Conservation (phyloP, 2,329 filamentous ascomycete species). For the Fusarium sp. region DNA sequence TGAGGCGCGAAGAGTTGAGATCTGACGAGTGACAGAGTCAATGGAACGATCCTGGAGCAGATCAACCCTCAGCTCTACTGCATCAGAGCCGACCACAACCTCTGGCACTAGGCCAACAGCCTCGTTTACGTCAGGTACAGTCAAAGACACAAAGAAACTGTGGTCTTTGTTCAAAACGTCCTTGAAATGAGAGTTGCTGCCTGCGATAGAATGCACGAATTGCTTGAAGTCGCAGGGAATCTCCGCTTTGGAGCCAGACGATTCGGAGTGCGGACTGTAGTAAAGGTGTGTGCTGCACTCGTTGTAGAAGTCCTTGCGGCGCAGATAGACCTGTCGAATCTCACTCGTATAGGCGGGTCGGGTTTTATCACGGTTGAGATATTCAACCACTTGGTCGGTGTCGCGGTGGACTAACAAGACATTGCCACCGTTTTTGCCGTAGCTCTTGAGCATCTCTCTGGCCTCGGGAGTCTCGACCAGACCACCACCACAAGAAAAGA, state of each 20-base stretch:
- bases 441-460: constrained; percentile 78
- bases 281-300: constrained; percentile 96
- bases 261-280: constrained; percentile 76
- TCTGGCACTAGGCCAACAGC: constrained; percentile 74
- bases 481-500: constrained; percentile 95
- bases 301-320: constrained; percentile 89
- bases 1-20: constrained; percentile 79
- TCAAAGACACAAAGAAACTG: constrained; percentile 94
- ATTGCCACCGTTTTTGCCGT: constrained; percentile 80
- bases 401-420: constrained; percentile 90
- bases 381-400: constrained; percentile 88
- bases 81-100: constrained; percentile 87
- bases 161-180: constrained; percentile 66
- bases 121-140: constrained; percentile 77
- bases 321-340: constrained; percentile 89
- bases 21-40: constrained; percentile 84
- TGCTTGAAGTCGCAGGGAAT: constrained; percentile 52
- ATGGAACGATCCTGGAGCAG: constrained; percentile 80
- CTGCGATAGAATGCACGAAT: constrained; percentile 56
- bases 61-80: constrained; percentile 94
- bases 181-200: constrained; percentile 60
- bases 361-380: constrained; percentile 87
- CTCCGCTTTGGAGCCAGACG: constrained; percentile 34
- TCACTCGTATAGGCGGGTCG: constrained; percentile 93
- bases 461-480: constrained; percentile 89